Evolutionary conservation across 441 rosid species (phyloP).

Genomic region (Gossypium aridum): DNA sequence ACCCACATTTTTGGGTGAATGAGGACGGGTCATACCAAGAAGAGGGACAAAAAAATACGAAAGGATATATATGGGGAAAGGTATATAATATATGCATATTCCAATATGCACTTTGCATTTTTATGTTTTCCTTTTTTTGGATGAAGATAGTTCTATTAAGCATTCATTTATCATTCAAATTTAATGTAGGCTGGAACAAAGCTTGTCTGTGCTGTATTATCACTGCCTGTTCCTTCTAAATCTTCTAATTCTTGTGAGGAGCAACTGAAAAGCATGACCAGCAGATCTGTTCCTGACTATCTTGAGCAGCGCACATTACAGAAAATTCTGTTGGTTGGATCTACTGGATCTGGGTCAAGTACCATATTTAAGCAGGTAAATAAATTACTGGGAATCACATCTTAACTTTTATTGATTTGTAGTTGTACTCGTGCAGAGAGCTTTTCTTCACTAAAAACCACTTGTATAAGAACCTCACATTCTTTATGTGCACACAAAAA

Average conservation of each 20-base stretch:
- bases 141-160: slow-evolving; percentile 2
- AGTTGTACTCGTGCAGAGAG: neutral
- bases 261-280: slow-evolving; percentile 33
- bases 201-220: slow-evolving; percentile 66
- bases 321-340: slow-evolving; percentile 82
- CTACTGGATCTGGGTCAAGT: slow-evolving; percentile 82
- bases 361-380: slow-evolving; percentile 91
- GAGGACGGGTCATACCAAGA: slow-evolving; percentile 90
- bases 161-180: slow-evolving; percentile 5
- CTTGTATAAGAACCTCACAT: neutral
- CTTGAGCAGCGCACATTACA: slow-evolving; percentile 53
- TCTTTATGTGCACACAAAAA: neutral
- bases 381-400: slow-evolving; percentile 9
- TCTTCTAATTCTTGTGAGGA: slow-evolving; percentile 47
- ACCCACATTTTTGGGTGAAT: slow-evolving; percentile 92
- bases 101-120: neutral
- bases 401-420: neutral
- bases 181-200: slow-evolving; percentile 69
- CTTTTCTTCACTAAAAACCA: neutral
- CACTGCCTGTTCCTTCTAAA: slow-evolving; percentile 77
- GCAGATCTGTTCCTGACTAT: slow-evolving; percentile 64
- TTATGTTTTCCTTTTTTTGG: neutral
- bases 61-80: slow-evolving; percentile 91
- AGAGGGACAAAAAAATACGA: slow-evolving; percentile 89
- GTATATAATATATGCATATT: slow-evolving; percentile 28